phyloP scores from a whole-genome alignment of 352 stramenopile species.

The Globisporangium yorkense region DNA sequence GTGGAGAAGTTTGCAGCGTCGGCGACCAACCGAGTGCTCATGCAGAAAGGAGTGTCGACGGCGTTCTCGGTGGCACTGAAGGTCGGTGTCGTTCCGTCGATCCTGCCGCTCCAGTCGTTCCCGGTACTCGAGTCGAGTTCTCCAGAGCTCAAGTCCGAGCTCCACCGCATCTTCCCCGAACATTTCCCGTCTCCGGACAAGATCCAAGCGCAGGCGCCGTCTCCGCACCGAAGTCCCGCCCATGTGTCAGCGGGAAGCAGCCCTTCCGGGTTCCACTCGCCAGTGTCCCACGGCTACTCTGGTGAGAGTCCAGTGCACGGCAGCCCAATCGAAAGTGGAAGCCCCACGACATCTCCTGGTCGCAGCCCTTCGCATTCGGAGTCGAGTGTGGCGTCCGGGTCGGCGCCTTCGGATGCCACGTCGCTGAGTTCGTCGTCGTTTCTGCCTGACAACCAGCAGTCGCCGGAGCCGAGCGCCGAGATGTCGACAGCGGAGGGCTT shows the following conservation, averaged over 20 bases:
- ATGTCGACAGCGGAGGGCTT: slow-evolving; percentile 18
- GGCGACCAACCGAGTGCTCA: slow-evolving; percentile 59
- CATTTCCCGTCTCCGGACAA: slow-evolving; percentile 66
- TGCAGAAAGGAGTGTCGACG: slow-evolving; percentile 81
- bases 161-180: slow-evolving; percentile 80
- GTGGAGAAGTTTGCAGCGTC: slow-evolving; percentile 84
- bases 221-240: slow-evolving; percentile 16
- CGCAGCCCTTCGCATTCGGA: slow-evolving; percentile 69
- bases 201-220: slow-evolving; percentile 28
- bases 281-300: slow-evolving; percentile 26
- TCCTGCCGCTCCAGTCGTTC: slow-evolving; percentile 72
- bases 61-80: slow-evolving; percentile 72
- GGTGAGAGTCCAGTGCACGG: slow-evolving; percentile 41
- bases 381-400: slow-evolving; percentile 34
- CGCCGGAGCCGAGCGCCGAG: slow-evolving; percentile 25
- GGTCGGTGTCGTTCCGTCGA: slow-evolving; percentile 63
- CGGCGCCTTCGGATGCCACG: slow-evolving; percentile 54
- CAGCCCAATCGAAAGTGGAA: slow-evolving; percentile 43
- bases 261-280: slow-evolving; percentile 30
- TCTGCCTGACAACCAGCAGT: slow-evolving; percentile 54
- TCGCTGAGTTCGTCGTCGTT: slow-evolving; percentile 77
- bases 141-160: slow-evolving; percentile 58
- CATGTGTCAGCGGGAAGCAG: slow-evolving; percentile 24
- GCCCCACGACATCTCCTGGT: slow-evolving; percentile 49
- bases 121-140: slow-evolving; percentile 60